Percentiles rank a stretch among this genome's conserved stretches.
Conservation (phyloP, 257 asterid species). For the Eucommia ulmoides region DNA sequence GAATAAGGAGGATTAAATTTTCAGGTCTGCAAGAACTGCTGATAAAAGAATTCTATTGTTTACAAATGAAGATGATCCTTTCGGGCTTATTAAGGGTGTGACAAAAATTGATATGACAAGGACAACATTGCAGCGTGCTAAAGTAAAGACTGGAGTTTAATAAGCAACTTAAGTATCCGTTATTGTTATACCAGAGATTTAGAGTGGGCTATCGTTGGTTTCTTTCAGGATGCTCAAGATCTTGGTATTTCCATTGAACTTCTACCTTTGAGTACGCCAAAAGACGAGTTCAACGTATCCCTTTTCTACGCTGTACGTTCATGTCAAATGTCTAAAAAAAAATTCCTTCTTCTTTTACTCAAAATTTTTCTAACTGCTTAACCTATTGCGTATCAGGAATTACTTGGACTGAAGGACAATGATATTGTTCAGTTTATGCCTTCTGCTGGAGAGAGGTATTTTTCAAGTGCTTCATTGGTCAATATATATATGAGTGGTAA, state of each 20-base stretch:
- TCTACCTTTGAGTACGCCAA: conserved; percentile 71
- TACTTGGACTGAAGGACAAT: conserved; percentile 76
- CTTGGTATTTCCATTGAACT: conserved; percentile 84
- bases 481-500: too few relatives aligned
- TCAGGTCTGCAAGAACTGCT: conserved; percentile 73
- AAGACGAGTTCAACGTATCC: conserved; percentile 67
- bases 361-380: neutral
- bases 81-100: conserved; percentile 70
- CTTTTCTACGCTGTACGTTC: conserved; percentile 78
- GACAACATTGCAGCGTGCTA: conserved; percentile 90
- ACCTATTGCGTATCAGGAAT: conserved; percentile 44
- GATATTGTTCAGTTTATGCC: conserved; percentile 64
- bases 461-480: too few relatives aligned
- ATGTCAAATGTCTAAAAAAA: conserved; percentile 5
- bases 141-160: conserved; percentile 29
- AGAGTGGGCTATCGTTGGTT: neutral
- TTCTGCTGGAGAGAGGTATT: conserved; percentile 71
- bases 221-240: conserved; percentile 89
- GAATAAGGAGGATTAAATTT: conserved; percentile 9
- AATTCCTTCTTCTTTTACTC: neutral
- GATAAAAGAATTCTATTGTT: conserved; percentile 76
- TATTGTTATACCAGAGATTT: conserved; percentile 3
- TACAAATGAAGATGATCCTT: conserved; percentile 98
- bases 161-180: neutral
- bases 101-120: conserved; percentile 87